Percentiles rank a stretch among this genome's conserved stretches.
Conservation (phyloP, 1,139 yeast species). For the Lodderomyces theae region DNA sequence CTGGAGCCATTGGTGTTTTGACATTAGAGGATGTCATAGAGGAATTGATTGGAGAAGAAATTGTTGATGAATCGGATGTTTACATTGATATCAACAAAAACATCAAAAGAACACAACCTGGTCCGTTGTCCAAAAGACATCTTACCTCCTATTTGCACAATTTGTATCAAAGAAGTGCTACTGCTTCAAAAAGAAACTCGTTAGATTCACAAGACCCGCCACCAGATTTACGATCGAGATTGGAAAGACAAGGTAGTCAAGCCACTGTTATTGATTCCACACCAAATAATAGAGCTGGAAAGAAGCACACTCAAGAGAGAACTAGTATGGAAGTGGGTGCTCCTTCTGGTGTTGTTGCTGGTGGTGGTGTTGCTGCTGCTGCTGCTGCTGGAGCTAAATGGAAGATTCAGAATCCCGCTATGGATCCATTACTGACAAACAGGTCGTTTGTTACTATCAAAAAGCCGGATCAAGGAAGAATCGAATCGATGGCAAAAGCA, state of each 20-base stretch:
- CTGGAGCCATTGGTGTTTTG: conserved; percentile 86
- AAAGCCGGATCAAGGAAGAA: conserved; percentile 39
- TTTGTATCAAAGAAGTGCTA: conserved; percentile 41
- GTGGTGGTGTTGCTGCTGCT: conserved; percentile 8
- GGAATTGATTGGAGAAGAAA: conserved; percentile 96
- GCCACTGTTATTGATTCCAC: conserved; percentile 11
- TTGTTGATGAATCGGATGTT: conserved; percentile 96
- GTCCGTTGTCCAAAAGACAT: conserved; percentile 75
- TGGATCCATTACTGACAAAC: conserved; percentile 73
- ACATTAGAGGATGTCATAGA: conserved; percentile 97
- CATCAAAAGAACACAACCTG: conserved; percentile 79
- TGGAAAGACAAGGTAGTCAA: conserved; percentile 11
- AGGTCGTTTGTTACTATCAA: conserved; percentile 71
- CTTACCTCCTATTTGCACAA: conserved; percentile 67
- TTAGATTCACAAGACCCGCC: conserved; percentile 23
- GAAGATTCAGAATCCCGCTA: conserved; percentile 71
- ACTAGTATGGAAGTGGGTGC: not conserved
- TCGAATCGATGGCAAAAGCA: conserved; percentile 24
- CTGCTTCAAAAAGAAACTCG: conserved; percentile 40
- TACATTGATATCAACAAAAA: conserved; percentile 87
- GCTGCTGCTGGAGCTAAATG: conserved; percentile 22
- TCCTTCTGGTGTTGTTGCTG: conserved; percentile 4
- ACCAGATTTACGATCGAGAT: conserved; percentile 13
- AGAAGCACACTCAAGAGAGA: not conserved
- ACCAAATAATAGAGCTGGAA: conserved; percentile 8